Base-by-base conservation (phyloP, 495 filamentous ascomycete species). In the Hyaloscypha hepaticicola region DNA sequence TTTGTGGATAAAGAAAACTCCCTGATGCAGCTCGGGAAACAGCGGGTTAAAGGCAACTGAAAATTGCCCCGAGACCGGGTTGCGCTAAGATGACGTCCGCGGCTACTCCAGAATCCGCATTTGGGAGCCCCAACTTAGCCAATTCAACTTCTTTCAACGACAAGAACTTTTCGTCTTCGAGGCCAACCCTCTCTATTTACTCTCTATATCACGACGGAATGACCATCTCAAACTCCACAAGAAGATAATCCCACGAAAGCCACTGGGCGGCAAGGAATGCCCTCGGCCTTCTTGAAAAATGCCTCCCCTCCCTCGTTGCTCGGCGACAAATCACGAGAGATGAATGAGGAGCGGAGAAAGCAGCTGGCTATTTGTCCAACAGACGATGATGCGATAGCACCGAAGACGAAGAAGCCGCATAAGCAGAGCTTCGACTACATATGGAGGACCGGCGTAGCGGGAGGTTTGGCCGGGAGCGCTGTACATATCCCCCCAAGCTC, bases 351-450 rank as follows among this genome's bases (percentile, higher is more conserved):
- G 45, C 69, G 56, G 63, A 71, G 24, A 69, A 65, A 50, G 68
- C 70, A 67, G 59, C 56, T 24, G 41, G 63, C 51, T 58, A 75
- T 65, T 61, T 66, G 58, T 63, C 66, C 69, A 63, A 72, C 61
- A 57, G 74, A 71, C 53, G 62, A 69, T 31, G 69, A 70, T 59
- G n/a, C 60, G 9, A 55, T 62, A 65, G 61, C 61, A 3, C 65
- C 65, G 29, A 77, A 81, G 58, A 68, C 68, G 53, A 73, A 73
- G 52, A 78, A 81, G 67, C 74, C 77, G 58, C 71, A 88, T 53
- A 95, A 90, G 76, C 87, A 85, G 66, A 96, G 88, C 71, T 72
- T 88, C 55, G 90, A 96, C 61, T 99, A 97, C 78, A 78, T 94
- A 52, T 77, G 89, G 73, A 83, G 89, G 69, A 93, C 87, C 63